phyloP scores from a whole-genome alignment of 768 basidiomycete species.

The Tulasnella calospora region DNA sequence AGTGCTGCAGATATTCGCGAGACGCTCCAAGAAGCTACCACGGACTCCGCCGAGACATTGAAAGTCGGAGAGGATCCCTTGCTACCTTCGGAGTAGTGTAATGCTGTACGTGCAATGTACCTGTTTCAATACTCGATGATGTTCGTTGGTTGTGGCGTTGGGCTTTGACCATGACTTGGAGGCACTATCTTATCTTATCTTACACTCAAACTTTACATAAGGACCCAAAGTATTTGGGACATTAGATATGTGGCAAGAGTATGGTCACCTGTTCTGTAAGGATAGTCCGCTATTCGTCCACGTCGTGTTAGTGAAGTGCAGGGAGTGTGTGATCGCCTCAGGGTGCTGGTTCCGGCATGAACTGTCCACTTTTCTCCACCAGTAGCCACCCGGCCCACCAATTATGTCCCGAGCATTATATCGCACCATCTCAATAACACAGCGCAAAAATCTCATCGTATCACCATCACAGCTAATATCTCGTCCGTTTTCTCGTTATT shows the following conservation, averaged over 20 bases:
- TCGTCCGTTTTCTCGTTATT: background rate
- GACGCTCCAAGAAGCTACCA: too few species aligned
- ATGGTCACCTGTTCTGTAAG: background rate
- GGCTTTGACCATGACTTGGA: too few species aligned
- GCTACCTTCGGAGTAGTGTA: too few species aligned
- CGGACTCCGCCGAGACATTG: too few species aligned
- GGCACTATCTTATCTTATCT: background rate
- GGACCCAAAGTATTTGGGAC: background rate
- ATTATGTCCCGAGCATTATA: background rate
- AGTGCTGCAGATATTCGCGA: too few species aligned
- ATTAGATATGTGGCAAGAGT: background rate
- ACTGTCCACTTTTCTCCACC: background rate
- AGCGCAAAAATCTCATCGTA: background rate
- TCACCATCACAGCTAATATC: background rate
- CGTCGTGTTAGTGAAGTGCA: background rate
- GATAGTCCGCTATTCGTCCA: background rate
- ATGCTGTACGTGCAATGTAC: too few species aligned
- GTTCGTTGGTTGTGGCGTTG: too few species aligned
- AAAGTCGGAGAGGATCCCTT: too few species aligned
- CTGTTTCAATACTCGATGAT: too few species aligned
- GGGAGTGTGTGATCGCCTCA: constrained; percentile 1
- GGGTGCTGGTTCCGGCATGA: background rate
- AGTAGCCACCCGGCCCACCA: background rate
- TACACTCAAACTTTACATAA: background rate
- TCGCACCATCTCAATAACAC: background rate